These are phyloP conservation scores for Miamiensis avidus DNA, from an alignment of 169 alveolate genomes.

Conservation along the genomic window DNA sequence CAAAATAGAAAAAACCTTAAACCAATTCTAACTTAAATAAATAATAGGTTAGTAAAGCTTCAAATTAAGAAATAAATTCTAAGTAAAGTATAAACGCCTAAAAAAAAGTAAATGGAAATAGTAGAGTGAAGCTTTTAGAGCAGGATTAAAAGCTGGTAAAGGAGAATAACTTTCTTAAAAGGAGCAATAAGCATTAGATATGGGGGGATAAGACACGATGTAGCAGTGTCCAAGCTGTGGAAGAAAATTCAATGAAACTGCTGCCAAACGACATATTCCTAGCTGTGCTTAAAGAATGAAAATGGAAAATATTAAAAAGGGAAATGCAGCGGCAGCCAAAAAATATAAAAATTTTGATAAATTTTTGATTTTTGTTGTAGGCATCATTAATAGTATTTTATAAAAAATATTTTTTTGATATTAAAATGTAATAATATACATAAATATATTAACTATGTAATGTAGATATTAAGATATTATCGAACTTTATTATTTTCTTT, in stretches of 20 bases:
- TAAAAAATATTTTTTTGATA: too few species aligned
- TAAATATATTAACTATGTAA: too few species aligned
- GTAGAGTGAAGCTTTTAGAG: background rate
- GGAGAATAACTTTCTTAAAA: background rate
- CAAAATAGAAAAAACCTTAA: too few species aligned
- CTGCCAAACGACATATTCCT: slow-evolving; percentile 41
- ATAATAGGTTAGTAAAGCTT: background rate
- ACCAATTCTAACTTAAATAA: too few species aligned
- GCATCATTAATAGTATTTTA: too few species aligned
- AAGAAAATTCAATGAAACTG: slow-evolving; percentile 29
- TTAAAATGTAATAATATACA: too few species aligned
- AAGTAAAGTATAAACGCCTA: background rate
- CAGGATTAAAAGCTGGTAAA: background rate
- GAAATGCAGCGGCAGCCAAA: background rate
- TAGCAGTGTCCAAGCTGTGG: slow-evolving; percentile 35
- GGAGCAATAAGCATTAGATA: background rate
- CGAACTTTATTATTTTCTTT: too few species aligned
- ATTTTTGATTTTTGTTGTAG: background rate
- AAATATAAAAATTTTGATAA: too few species aligned
- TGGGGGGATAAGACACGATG: background rate
- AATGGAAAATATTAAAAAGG: background rate
- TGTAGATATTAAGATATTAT: too few species aligned
- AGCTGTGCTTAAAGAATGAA: slow-evolving; percentile 27
- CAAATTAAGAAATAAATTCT: background rate
- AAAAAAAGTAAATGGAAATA: background rate